Conservation (phyloP, 1,284 basidiomycete genomes). For the Xerocomus nothofagi region DNA sequence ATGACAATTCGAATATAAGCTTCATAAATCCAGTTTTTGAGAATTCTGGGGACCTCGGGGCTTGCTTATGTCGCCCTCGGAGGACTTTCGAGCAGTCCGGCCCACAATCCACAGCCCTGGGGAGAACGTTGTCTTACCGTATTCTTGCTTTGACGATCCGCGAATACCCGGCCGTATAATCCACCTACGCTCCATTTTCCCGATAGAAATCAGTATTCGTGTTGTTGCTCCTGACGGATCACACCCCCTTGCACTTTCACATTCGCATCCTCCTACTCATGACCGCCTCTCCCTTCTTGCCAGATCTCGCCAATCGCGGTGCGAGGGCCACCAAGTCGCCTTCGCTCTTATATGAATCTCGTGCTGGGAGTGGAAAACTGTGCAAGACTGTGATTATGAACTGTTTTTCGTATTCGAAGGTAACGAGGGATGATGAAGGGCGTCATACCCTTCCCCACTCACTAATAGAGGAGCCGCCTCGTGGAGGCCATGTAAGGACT, state of each 20-base stretch:
- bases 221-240: background rate
- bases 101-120: background rate
- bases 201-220: background rate
- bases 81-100: background rate
- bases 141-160: conserved; percentile 3
- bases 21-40: background rate
- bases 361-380: conserved; percentile 5
- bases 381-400: background rate
- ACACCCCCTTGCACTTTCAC: background rate
- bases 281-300: background rate
- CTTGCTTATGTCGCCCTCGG: background rate
- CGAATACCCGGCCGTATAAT: background rate
- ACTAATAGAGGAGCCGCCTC: conserved; percentile 5
- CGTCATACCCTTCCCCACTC: background rate
- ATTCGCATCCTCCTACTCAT: background rate
- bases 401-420: conserved; percentile 7
- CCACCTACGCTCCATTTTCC: background rate
- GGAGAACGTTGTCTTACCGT: background rate
- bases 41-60: background rate
- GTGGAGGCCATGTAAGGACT: conserved; percentile 9
- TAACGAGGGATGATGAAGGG: background rate
- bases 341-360: conserved; percentile 15
- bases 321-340: conserved; percentile 6
- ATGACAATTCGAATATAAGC: background rate
- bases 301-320: background rate